Base-by-base conservation (phyloP, 345 rosid genomes). In the Erysimum cheiranthoides region DNA sequence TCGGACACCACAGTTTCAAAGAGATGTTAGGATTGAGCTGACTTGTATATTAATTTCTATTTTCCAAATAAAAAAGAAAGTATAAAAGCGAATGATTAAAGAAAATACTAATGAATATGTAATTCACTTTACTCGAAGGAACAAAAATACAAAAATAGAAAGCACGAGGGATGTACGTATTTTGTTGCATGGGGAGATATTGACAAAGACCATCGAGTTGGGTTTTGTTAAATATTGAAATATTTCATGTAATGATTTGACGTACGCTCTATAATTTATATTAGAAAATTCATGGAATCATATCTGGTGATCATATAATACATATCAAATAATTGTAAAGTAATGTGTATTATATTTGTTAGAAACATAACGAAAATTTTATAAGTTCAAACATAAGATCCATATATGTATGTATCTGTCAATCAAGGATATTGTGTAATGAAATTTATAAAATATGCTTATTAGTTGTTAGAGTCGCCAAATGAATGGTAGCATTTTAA, bases 81-180 rank as follows among this genome's bases (percentile, higher is more conserved):
- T 10, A n/a, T n/a, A 57, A 63, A 53, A 63, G 14, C 32, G 21
- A 28, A 42, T 42, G 12, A 4, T 42, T 21, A 21, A 21, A 21
- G 25, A 21, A 21, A 21, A 36, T n/a, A 58, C 34, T 5, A 35
- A 60, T 74, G 52, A 73, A 27, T 45, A 46, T 74, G 42, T 27
- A 36, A 28, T 59, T 68, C 36, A 17, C 69, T 50, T 14, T 21
- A 21, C 25, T 21, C 25, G 25, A 34, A 45, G 35, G 66, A 66
- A 57, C 67, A 67, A 67, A 68, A 50, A 34, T 60, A 68, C 69
- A 60, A 75, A 60, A 61, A 38, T 5, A 38, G 50, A n/a, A 76
- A 61, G 71, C 80, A 76, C 80, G 75, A 76, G 80, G 80, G 80
- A 31, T 76, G 80, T 76, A 56, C 70, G 75, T 76, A 76, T 69